Evolutionary conservation across 2,329 filamentous ascomycete species (phyloP).

Genomic region (Bipolaris oryzae): DNA sequence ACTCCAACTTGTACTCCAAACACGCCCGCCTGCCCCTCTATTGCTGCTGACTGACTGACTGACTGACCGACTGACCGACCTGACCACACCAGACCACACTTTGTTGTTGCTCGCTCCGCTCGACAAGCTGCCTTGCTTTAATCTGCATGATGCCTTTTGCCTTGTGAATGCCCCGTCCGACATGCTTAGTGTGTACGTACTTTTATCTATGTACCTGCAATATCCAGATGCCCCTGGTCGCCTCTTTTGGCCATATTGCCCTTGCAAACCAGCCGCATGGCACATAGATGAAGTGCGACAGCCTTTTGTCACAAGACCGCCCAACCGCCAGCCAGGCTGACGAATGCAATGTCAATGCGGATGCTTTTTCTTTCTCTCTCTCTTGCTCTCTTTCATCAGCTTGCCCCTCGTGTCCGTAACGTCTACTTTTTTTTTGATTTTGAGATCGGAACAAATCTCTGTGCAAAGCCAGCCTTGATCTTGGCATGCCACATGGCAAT

Average conservation of each 20-base stretch:
- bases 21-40: slow-evolving; percentile 23
- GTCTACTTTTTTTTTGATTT: background rate
- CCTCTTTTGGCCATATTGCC: slow-evolving; percentile 32
- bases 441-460: background rate
- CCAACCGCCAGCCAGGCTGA: slow-evolving; percentile 10
- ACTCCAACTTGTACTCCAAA: background rate
- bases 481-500: background rate
- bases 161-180: slow-evolving; percentile 27
- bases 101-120: background rate
- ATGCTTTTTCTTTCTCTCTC: slow-evolving; percentile 1
- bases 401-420: slow-evolving; percentile 19
- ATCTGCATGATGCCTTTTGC: slow-evolving; percentile 25
- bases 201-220: slow-evolving; percentile 12
- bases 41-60: no score
- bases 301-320: slow-evolving; percentile 27
- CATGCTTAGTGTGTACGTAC: background rate
- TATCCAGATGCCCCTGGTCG: slow-evolving; percentile 34
- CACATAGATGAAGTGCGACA: slow-evolving; percentile 45
- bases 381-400: no score
- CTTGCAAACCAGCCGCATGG: slow-evolving; percentile 38
- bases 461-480: background rate
- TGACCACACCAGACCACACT: background rate
- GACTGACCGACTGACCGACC: no score
- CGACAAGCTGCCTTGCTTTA: slow-evolving; percentile 9
- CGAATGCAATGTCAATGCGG: slow-evolving; percentile 3